A percentile compares a stretch with the other conserved stretches of the same genome.
phyloP scores from a whole-genome alignment of 179 eudicot genomes.

The Silene noctiflora region DNA sequence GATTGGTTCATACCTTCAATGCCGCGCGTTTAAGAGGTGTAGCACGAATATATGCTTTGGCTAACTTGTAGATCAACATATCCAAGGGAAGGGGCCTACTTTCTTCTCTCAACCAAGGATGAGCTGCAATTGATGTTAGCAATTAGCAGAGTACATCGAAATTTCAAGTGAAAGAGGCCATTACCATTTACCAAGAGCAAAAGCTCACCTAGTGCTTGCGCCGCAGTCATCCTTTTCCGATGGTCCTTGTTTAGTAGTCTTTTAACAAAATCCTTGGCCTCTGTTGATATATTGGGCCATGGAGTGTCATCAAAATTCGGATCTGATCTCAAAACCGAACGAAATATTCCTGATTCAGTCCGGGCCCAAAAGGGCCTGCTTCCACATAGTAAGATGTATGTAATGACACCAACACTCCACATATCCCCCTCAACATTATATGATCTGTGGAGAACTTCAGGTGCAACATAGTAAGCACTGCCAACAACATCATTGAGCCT shows the following conservation, averaged over 20 bases:
- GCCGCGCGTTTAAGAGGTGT: conserved; percentile 81
- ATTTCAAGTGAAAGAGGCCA: neutral
- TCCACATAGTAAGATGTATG: conserved; percentile 91
- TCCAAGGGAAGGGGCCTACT: conserved; percentile 61
- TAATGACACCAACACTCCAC: conserved; percentile 94
- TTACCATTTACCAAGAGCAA: neutral
- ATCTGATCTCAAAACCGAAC: conserved; percentile 83
- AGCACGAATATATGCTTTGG: conserved; percentile 64
- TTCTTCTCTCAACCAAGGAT: conserved; percentile 82
- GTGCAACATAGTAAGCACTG: conserved; percentile 95
- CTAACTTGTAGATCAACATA: conserved; percentile 56
- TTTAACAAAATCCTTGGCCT: conserved; percentile 84
- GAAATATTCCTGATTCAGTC: conserved; percentile 94
- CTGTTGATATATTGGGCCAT: conserved; percentile 78
- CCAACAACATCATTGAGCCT: conserved; percentile 95
- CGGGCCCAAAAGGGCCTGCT: conserved; percentile 97
- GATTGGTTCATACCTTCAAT: conserved; percentile 46
- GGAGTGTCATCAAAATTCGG: conserved; percentile 86
- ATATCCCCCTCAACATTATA: conserved; percentile 83
- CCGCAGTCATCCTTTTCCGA: conserved; percentile 91
- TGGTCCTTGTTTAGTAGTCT: conserved; percentile 85
- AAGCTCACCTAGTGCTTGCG: conserved; percentile 78
- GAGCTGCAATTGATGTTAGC: conserved; percentile 55
- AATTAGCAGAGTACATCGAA: conserved; percentile 4
- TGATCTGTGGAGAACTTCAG: conserved; percentile 95